A percentile compares a stretch with the other conserved stretches of the same genome.
Conservation (phyloP, 192 early-diverging fungal species). For the Bifiguratus adelaidae region DNA sequence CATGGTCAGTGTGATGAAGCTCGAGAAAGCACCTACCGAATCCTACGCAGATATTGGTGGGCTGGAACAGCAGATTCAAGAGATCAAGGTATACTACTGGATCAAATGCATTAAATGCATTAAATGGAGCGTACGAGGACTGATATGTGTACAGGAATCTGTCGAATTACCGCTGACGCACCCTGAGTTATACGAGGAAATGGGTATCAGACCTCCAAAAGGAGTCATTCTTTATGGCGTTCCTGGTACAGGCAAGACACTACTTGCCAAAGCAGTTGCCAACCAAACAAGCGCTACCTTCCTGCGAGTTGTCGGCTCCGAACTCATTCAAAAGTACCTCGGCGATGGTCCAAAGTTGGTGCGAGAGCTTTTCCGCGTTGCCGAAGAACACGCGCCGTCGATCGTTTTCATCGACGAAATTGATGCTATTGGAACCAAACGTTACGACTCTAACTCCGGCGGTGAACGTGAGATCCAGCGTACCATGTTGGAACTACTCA, state of each 20-base stretch:
- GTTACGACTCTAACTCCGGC: conserved; percentile 90
- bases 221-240: conserved; percentile 95
- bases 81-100: conserved; percentile 84
- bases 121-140: too few relatives aligned
- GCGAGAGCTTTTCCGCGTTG: conserved; percentile 93
- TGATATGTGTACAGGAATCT: conserved; percentile 82
- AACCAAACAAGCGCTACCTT: conserved; percentile 98
- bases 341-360: conserved; percentile 98
- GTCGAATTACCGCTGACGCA: conserved; percentile 96
- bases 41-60: conserved; percentile 98
- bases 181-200: conserved; percentile 95
- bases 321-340: conserved; percentile 98
- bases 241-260: conserved; percentile 88
- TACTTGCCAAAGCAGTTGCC: conserved; percentile 96
- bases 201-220: conserved; percentile 98
- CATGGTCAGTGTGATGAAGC: conserved; percentile 99
- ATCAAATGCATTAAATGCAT: too few relatives aligned
- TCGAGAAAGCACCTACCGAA: conserved; percentile 97
- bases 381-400: conserved; percentile 90
- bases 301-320: conserved; percentile 93
- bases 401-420: conserved; percentile 99
- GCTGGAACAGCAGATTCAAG: conserved; percentile 92
- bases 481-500: conserved; percentile 94
- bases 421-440: conserved; percentile 96
- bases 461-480: conserved; percentile 97